These are phyloP conservation scores for Pyricularia sp. DNA, from an alignment of 2,329 filamentous ascomycete genomes.

Conservation along the genomic window DNA sequence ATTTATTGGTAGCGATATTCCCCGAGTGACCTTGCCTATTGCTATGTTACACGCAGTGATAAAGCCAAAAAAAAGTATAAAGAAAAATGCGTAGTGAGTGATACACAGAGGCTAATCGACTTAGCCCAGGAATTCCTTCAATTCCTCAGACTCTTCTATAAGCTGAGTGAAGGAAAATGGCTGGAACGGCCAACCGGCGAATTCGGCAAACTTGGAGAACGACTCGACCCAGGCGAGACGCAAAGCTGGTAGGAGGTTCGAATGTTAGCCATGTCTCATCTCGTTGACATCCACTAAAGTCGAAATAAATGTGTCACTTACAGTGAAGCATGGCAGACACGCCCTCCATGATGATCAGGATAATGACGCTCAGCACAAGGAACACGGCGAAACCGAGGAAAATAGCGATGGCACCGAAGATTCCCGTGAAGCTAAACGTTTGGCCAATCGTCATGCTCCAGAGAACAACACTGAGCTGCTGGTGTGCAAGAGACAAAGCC, in stretches of 20 bases:
- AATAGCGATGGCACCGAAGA: conserved; percentile 66
- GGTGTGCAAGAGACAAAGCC: conserved; percentile 94
- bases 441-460: conserved; percentile 92
- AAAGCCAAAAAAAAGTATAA: conserved; percentile 7
- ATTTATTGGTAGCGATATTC: background rate
- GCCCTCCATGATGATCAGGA: conserved; percentile 91
- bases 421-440: conserved; percentile 58
- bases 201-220: conserved; percentile 95
- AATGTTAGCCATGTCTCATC: background rate
- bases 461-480: conserved; percentile 89
- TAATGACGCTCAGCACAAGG: conserved; percentile 64
- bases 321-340: conserved; percentile 88
- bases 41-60: conserved; percentile 1
- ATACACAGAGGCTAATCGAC: background rate
- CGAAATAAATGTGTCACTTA: conserved; percentile 10
- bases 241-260: conserved; percentile 29
- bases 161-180: conserved; percentile 82
- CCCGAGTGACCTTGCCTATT: background rate
- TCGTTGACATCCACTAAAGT: background rate
- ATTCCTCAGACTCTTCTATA: conserved; percentile 69
- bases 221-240: conserved; percentile 95
- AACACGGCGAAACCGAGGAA: conserved; percentile 79
- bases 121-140: conserved; percentile 46
- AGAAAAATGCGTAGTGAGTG: conserved; percentile 1
- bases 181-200: conserved; percentile 76